phyloP scores from a whole-genome alignment of 2,329 filamentous ascomycete species.

The Ophiostoma sp. region DNA sequence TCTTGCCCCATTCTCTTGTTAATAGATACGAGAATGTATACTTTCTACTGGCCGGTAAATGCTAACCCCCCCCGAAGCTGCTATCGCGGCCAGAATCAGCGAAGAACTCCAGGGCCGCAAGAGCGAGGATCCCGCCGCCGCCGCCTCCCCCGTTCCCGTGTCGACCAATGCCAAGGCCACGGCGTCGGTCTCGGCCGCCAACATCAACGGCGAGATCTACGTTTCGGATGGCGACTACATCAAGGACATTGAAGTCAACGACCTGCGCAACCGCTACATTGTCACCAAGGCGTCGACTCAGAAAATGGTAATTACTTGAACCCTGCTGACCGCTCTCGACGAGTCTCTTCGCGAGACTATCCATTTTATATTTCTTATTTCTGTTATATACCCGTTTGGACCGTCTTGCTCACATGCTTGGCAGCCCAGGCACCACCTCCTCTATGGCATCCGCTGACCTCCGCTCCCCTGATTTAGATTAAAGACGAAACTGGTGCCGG shows the following conservation, averaged over 20 bases:
- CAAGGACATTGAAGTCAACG: slow-evolving; percentile 98
- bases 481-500: slow-evolving; percentile 99
- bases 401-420: slow-evolving; percentile 65
- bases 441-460: slow-evolving; percentile 94
- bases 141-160: slow-evolving; percentile 54
- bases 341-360: not conserved
- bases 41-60: not conserved
- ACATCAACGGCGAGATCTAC: slow-evolving; percentile 82
- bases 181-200: slow-evolving; percentile 39
- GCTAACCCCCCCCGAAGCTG: slow-evolving; percentile 49
- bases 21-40: not conserved
- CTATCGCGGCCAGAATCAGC: slow-evolving; percentile 83
- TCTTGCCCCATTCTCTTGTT: not conserved
- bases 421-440: slow-evolving; percentile 55
- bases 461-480: slow-evolving; percentile 69
- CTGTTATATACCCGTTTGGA: not conserved
- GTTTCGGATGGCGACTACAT: slow-evolving; percentile 96
- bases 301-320: slow-evolving; percentile 88
- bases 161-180: slow-evolving; percentile 42
- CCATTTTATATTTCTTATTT: not conserved
- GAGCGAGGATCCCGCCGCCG: slow-evolving; percentile 70
- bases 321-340: slow-evolving; percentile 31
- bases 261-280: slow-evolving; percentile 91
- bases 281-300: slow-evolving; percentile 95
- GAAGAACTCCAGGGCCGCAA: slow-evolving; percentile 80